Evolutionary conservation across 768 basidiomycete genomes (phyloP), one percentile per base, ranked within the genome.

Genomic region (Dentipellis fragilis): DNA sequence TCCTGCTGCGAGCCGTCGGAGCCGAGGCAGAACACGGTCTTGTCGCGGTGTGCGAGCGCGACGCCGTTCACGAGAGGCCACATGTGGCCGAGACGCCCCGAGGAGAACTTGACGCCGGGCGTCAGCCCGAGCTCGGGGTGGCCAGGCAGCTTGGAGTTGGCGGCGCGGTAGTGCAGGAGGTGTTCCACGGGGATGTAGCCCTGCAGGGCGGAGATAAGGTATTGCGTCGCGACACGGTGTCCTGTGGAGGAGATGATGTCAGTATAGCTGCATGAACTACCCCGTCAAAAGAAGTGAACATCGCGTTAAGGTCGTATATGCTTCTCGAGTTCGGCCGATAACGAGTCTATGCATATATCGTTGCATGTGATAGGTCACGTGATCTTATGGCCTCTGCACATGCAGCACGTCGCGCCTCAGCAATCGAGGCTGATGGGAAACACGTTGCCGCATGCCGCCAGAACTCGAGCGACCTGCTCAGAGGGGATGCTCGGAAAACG

Each of bases 1-100:
- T 93, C 91, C 67, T 93, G 91, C 66, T 93, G 89, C 4, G 89
- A 91, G 9, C 91, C 91, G 65, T 93, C 91, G 0, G 91, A 93
- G 3, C 91, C 91, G 19, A 93, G 77, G 66, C 84, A 83, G 71
- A 92, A 92, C 10, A 91, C 74, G 49, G 79, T 80, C 71, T 89
- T 88, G 63, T 81, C 81, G 35, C 77, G 76, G 71, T 93, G 81
- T 36, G 89, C 89, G 51, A 93, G 68, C 7, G 91, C 83, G 49
- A 93, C 76, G 63, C 91, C 90, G 66, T 93, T 93, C 53, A 93
- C 86, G 59, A 88, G 69, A 0, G 90, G 84, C 90, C 90, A 93
- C 79, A 92, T 83, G 69, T 93, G 91, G 1, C 91, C 91, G 17
- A 93, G 79, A 66, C 91, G 86, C n/a, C 91, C 91, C 1, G 90